Evolutionary conservation across 2,329 filamentous ascomycete genomes (phyloP).

Genomic region (Talaromyces sp.): DNA sequence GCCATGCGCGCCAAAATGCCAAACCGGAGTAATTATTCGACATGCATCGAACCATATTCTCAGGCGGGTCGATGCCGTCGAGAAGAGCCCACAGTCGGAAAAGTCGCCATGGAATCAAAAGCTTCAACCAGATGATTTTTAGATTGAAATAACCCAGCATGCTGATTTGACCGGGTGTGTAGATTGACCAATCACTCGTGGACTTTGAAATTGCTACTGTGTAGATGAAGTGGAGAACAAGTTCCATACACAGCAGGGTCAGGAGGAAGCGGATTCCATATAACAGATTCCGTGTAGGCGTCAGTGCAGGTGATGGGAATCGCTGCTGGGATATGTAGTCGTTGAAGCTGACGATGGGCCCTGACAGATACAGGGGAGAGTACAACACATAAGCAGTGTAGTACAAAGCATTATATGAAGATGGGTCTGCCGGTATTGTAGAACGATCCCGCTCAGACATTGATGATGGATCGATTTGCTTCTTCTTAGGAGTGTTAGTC

Average conservation of each 20-base stretch:
- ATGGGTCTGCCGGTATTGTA: constrained; percentile 66
- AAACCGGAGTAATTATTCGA: constrained; percentile 89
- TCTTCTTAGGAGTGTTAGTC: constrained; percentile 72
- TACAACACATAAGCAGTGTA: constrained; percentile 90
- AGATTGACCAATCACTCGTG: constrained; percentile 74
- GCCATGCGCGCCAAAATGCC: constrained; percentile 95
- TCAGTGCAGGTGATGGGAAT: constrained; percentile 70
- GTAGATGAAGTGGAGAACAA: constrained; percentile 89
- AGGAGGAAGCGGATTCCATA: constrained; percentile 83
- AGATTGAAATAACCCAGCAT: constrained; percentile 95
- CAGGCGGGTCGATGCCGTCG: constrained; percentile 89
- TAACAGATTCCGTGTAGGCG: constrained; percentile 66
- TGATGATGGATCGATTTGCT: constrained; percentile 86
- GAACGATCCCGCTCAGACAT: constrained; percentile 89
- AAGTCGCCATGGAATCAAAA: constrained; percentile 90
- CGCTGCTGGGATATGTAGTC: constrained; percentile 89
- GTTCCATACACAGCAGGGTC: constrained; percentile 81
- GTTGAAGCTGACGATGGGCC: constrained; percentile 95
- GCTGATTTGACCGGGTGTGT: constrained; percentile 82
- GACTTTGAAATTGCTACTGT: constrained; percentile 87
- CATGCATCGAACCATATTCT: constrained; percentile 98
- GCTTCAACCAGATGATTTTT: constrained; percentile 95
- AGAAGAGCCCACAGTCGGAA: constrained; percentile 94
- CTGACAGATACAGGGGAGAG: constrained; percentile 86
- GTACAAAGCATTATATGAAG: constrained; percentile 76